phyloP scores from a whole-genome alignment of 495 filamentous ascomycete species.

The Talaromyces ruber region DNA sequence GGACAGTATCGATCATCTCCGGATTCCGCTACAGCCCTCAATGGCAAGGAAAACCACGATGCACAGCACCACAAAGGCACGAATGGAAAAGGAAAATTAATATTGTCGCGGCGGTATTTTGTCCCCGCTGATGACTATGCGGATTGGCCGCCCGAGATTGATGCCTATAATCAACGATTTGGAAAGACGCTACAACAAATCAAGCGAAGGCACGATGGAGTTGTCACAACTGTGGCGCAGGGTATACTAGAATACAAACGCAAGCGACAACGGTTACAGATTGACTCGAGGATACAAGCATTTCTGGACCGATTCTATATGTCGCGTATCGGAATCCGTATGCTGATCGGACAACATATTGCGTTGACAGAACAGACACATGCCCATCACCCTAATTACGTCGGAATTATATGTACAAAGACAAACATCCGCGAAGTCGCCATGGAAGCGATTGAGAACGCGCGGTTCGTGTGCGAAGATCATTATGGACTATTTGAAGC shows the following conservation, averaged over 20 bases:
- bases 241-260: constrained; percentile 97
- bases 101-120: constrained; percentile 68
- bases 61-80: background rate
- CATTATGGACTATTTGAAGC: constrained; percentile 98
- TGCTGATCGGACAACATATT: constrained; percentile 98
- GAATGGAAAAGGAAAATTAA: constrained; percentile 32
- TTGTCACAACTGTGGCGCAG: constrained; percentile 91
- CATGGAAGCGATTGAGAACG: constrained; percentile 95
- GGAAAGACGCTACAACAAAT: constrained; percentile 78
- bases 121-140: constrained; percentile 78
- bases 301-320: constrained; percentile 99
- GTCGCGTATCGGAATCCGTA: constrained; percentile 98
- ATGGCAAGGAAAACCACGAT: constrained; percentile 39
- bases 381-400: constrained; percentile 80
- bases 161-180: constrained; percentile 89
- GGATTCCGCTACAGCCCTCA: constrained; percentile 22
- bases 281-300: constrained; percentile 90
- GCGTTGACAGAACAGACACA: constrained; percentile 89
- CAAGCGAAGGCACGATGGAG: constrained; percentile 91
- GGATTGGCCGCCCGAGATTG: constrained; percentile 91
- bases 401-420: constrained; percentile 97
- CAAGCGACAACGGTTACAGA: constrained; percentile 92
- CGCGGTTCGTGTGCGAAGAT: constrained; percentile 96
- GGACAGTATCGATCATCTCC: constrained; percentile 81
- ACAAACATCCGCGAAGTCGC: constrained; percentile 95